phyloP scores from a whole-genome alignment of 2,329 filamentous ascomycete species.

The Aspergillus fumigatiaffinis region DNA sequence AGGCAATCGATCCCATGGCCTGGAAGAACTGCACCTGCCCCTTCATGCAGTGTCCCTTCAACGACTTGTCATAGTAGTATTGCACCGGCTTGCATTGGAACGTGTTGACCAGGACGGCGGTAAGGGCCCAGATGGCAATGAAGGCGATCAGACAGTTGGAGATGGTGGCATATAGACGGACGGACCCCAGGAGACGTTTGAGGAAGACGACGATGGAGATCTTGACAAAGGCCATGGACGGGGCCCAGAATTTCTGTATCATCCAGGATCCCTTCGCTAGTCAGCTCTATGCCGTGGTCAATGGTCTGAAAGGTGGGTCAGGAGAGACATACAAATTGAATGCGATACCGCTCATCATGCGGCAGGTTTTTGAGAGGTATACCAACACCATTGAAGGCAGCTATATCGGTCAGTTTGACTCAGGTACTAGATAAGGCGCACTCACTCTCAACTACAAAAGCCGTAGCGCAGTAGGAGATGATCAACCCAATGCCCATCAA shows the following conservation, averaged over 20 bases:
- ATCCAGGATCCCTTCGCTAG: conserved; percentile 8
- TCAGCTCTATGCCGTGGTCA: not conserved
- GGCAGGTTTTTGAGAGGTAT: conserved; percentile 1
- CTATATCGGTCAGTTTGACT: not conserved
- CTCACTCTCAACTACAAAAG: conserved; percentile 9
- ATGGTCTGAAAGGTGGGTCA: not conserved
- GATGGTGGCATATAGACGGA: conserved; percentile 1
- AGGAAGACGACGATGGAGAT: conserved; percentile 12
- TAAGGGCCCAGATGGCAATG: conserved; percentile 8
- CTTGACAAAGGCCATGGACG: conserved; percentile 10
- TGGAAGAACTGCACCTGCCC: conserved; percentile 9
- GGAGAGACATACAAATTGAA: conserved; percentile 5
- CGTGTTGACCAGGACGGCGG: conserved; percentile 7
- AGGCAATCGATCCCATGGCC: conserved; percentile 7
- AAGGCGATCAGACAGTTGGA: conserved; percentile 8
- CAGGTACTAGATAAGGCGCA: not conserved
- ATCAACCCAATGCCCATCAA: conserved; percentile 11
- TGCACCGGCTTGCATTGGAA: conserved; percentile 11
- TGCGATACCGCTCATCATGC: conserved; percentile 3
- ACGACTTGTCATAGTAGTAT: conserved; percentile 10
- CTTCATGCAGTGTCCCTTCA: conserved; percentile 10
- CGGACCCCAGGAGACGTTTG: conserved; percentile 6
- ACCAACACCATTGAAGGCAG: conserved; percentile 12
- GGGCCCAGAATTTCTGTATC: conserved; percentile 13
- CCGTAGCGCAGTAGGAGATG: conserved; percentile 8